phyloP scores from a whole-genome alignment of 768 basidiomycete species.

The Russula dissimulans region DNA sequence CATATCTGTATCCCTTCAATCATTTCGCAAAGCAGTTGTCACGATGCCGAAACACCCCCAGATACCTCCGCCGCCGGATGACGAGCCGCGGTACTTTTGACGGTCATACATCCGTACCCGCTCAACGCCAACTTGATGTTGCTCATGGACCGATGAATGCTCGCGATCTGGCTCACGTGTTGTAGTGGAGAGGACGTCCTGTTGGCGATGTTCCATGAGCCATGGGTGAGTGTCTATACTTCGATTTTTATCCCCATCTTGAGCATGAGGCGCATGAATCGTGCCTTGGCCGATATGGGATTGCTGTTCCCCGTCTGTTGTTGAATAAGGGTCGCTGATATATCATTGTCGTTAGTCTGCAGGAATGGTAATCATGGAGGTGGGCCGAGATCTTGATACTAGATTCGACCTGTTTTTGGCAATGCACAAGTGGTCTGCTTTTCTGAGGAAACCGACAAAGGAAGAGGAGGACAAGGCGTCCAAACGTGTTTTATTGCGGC shows the following conservation, averaged over 20 bases:
- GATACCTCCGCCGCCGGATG: conserved; percentile 36
- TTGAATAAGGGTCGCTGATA: too few species aligned
- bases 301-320: too few species aligned
- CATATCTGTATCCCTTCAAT: too few species aligned
- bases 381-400: conserved; percentile 26
- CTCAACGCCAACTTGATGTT: conserved; percentile 33
- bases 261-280: neutral
- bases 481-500: conserved; percentile 35
- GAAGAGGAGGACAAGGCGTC: conserved; percentile 26
- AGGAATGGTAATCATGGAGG: conserved; percentile 38
- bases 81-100: conserved; percentile 36
- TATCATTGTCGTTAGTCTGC: conserved; percentile 25
- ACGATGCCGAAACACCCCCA: conserved; percentile 24
- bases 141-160: conserved; percentile 29
- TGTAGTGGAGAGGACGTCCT: conserved; percentile 30
- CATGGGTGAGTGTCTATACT: conserved; percentile 30
- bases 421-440: conserved; percentile 34
- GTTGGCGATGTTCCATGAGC: conserved; percentile 37
- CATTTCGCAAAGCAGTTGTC: too few species aligned
- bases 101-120: conserved; percentile 38
- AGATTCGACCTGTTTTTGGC: conserved; percentile 32
- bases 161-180: conserved; percentile 37
- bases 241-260: too few species aligned
- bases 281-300: too few species aligned
- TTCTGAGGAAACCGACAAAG: conserved; percentile 27